Evolutionary conservation across 805 yeast genomes (phyloP), one percentile per base, ranked within the genome.

Genomic region (Candida michaelii): DNA sequence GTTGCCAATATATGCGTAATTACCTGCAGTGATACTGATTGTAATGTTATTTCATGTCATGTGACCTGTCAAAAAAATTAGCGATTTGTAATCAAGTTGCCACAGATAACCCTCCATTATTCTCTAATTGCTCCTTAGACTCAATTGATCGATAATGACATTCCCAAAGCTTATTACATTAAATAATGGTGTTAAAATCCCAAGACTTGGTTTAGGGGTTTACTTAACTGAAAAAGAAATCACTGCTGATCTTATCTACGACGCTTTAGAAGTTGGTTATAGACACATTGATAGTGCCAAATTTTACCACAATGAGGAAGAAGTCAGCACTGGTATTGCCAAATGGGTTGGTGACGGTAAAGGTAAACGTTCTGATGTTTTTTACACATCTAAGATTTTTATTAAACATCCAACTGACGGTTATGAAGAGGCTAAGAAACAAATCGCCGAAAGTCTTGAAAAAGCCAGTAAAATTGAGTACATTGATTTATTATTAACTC

Each of bases 251-350:
- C 19, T 41, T 12, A 36, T 43, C 8, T 32, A 32, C n/a, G 40
- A 69, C 21, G 93, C 90, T 1, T 69, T 86, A 45, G 61, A 69
- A 24, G 65, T 59, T 11, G 95, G 95, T 0, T 86, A 83, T 58
- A 74, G 93, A 50, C 91, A 83, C 54, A 65, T 86, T 45, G 93
- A 87, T 56, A 68, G 83, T 14, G 96, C 95, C 5, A 79, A 73
- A 8, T 60, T 61, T n/a, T 87, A 87, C 64, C 64, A 66, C 9
- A 86, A 86, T 62, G 88, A 85, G 56, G 49, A 49, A 12, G 84
- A 80, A 49, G 79, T 79, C 3, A 80, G 80, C 14, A 68, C 73
- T 36, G 93, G 34, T 5, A 44, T 46, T 30, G 89, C 89, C 1
- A 67, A 85, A 46, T 63, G 72, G 37, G 63, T 60, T 12, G 15